Evolutionary conservation across 2,329 filamentous ascomycete genomes (phyloP), one percentile per base, ranked within the genome.

Genomic region (Fusarium bactridioides): DNA sequence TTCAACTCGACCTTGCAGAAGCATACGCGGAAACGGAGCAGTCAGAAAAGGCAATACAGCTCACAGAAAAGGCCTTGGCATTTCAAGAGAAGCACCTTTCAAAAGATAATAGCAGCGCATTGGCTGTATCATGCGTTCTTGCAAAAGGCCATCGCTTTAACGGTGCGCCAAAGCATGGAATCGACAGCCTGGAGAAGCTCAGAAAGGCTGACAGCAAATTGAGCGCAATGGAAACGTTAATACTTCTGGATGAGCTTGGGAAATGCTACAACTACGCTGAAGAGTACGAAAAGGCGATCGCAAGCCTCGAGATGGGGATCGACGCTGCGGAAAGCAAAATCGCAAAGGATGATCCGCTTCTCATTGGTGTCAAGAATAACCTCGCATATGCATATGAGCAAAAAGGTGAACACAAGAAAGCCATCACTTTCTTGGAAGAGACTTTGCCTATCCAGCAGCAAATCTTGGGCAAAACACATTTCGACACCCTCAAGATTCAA

Each of bases 321-420:
- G 4, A 25, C 1, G 27, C 11, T 0, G 19, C 21, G 2, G 21
- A 7, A 37, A 11, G 12, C 4, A 55, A 38, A 13, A 1, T 55
- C 0, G 8, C 23, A 16, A 18, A n/a, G 1, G 29, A 56, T 4
- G 29, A 21, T 4, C 23, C 12, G 3, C 7, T 9, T 12, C 16
- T 61, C 1, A 1, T 61, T 6, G 4, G 5, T 0, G 3, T 4
- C 3, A 61, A 18, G 16, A 25, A 10, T 15, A 3, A 37, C 1
- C 48, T 44, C 27, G 48, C 31, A 5, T 29, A 37, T n/a, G 23
- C 7, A 10, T 29, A 31, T 7, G 23, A 2, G 3, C 7, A 37
- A 2, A 21, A 37, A 19, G 29, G 10, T 4, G 5, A 31, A 8
- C 15, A 19, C 0, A 43, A 9, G 1, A 5, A 55, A 13, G 1